Conservation (phyloP, 768 basidiomycete species). For the Hygrophoropsis aurantiaca region DNA sequence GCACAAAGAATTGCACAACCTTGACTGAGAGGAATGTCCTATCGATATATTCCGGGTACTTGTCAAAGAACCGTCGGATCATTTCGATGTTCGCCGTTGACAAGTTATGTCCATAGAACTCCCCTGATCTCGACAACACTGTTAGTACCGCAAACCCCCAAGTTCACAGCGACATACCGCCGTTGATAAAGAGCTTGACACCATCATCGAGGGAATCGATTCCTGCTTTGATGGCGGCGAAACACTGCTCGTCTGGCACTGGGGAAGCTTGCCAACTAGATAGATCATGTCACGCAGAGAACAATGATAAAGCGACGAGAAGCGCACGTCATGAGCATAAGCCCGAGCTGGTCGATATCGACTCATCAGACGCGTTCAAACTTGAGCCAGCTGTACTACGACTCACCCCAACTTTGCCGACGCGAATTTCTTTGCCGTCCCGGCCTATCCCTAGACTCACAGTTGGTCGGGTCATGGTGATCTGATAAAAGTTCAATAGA, state of each 20-base stretch:
- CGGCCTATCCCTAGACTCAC: no score
- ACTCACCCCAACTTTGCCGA: no score
- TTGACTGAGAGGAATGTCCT: conserved; percentile 37
- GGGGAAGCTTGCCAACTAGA: conserved; percentile 43
- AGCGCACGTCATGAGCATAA: conserved; percentile 58
- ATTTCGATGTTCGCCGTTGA: conserved; percentile 48
- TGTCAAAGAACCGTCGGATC: conserved; percentile 48
- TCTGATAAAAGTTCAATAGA: no score
- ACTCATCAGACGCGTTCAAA: no score
- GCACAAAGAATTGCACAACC: conserved; percentile 7
- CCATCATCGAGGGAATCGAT: conserved; percentile 42
- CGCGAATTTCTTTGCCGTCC: no score
- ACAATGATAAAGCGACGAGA: not conserved
- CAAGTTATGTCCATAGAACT: conserved; percentile 54
- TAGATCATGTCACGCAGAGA: not conserved
- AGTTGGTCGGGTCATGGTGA: no score
- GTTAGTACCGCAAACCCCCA: not conserved
- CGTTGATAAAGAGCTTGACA: conserved; percentile 51
- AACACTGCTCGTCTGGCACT: conserved; percentile 57
- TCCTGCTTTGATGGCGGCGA: conserved; percentile 59
- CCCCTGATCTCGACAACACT: conserved; percentile 33
- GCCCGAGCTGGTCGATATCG: conserved; percentile 37
- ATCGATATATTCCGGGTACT: conserved; percentile 35
- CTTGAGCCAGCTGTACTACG: no score
- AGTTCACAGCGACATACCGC: conserved; percentile 31